A percentile compares a stretch with the other conserved stretches of the same genome.
These are phyloP conservation scores for Malania oleifera DNA, from an alignment of 164 flowering plant species.

Conservation along the genomic window DNA sequence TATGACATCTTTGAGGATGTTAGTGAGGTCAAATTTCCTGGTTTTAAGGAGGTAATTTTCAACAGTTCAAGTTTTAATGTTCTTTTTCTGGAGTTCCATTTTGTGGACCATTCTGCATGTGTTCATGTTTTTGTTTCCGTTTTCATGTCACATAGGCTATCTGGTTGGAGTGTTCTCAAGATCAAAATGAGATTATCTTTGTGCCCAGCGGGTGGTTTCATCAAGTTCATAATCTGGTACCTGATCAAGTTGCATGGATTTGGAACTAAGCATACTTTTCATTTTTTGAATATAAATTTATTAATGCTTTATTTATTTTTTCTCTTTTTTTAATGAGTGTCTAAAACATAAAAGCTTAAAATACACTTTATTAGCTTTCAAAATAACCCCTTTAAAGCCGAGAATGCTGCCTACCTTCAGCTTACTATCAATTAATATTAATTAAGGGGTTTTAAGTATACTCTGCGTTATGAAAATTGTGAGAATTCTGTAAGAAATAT, in stretches of 20 bases:
- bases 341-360: too few species aligned
- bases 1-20: constrained; percentile 81
- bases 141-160: constrained; percentile 40
- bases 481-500: too few species aligned
- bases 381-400: too few species aligned
- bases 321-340: too few species aligned
- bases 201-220: constrained; percentile 99
- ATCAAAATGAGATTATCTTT: constrained; percentile 72
- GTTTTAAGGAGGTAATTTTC: constrained; percentile 63
- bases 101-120: not conserved
- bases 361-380: too few species aligned
- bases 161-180: constrained; percentile 89
- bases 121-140: not conserved
- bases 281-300: too few species aligned
- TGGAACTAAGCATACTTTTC: not conserved
- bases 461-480: too few species aligned
- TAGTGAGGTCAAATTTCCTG: constrained; percentile 55
- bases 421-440: too few species aligned
- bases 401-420: too few species aligned
- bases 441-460: too few species aligned
- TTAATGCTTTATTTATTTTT: too few species aligned
- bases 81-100: not conserved
- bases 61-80: not conserved
- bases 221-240: constrained; percentile 94
- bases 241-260: not conserved